phyloP scores from a whole-genome alignment of 768 basidiomycete genomes.

The Strobilomyces confusus region DNA sequence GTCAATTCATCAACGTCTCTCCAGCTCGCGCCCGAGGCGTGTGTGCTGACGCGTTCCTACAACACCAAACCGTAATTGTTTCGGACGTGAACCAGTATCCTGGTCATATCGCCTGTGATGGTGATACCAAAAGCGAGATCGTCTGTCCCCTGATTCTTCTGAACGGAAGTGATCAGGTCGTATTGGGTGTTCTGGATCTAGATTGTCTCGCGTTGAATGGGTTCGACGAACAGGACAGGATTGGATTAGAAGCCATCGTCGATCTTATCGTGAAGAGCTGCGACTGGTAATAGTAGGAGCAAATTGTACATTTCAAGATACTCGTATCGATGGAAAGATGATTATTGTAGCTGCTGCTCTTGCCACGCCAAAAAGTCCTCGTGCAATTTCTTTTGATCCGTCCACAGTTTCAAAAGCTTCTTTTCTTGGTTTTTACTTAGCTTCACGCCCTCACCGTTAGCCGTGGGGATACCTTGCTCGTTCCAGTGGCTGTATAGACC shows the following conservation, averaged over 20 bases:
- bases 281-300: conserved; percentile 51
- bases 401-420: conserved; percentile 72
- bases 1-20: conserved; percentile 69
- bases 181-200: conserved; percentile 72
- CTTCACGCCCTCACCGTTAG: conserved; percentile 81
- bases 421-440: conserved; percentile 78
- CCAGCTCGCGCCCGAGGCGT: conserved; percentile 65
- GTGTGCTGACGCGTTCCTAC: conserved; percentile 75
- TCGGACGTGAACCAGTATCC: conserved; percentile 76
- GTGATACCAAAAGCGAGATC: conserved; percentile 85
- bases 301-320: conserved; percentile 1
- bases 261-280: conserved; percentile 57
- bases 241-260: conserved; percentile 74
- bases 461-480: conserved; percentile 76
- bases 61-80: conserved; percentile 59
- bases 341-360: conserved; percentile 21
- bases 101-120: conserved; percentile 94
- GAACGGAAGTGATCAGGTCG: conserved; percentile 28
- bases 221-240: conserved; percentile 73
- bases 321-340: not conserved
- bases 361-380: conserved; percentile 65
- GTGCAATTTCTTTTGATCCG: conserved; percentile 72
- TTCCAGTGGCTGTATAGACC: conserved; percentile 83
- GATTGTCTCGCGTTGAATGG: conserved; percentile 72
- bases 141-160: conserved; percentile 68